phyloP scores from a whole-genome alignment of 2,329 filamentous ascomycete species.

The Blastomyces parvus region DNA sequence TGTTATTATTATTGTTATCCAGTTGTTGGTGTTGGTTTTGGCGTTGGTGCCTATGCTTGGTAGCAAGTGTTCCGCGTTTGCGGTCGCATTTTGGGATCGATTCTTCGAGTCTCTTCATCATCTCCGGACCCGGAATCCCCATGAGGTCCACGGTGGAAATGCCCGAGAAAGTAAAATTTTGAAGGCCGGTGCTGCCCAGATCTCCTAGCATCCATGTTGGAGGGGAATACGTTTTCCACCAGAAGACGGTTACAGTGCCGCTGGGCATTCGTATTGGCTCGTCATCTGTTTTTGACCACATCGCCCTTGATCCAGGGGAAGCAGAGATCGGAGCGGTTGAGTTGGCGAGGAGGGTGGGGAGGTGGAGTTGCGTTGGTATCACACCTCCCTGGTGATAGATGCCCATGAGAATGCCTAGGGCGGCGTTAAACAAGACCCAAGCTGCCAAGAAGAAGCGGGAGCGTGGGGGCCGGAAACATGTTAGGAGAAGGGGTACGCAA shows the following conservation, averaged over 20 bases:
- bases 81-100: conserved; percentile 25
- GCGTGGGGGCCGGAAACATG: conserved; percentile 37
- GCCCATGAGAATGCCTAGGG: conserved; percentile 43
- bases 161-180: conserved; percentile 16
- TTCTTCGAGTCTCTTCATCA: conserved; percentile 32
- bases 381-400: conserved; percentile 47
- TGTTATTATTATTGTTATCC: conserved; percentile 3
- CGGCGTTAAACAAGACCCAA: conserved; percentile 43
- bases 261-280: not conserved
- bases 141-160: conserved; percentile 41
- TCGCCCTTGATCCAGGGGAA: conserved; percentile 9
- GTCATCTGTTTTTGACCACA: not conserved
- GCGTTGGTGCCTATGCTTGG: no score
- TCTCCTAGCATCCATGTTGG: conserved; percentile 43
- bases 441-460: conserved; percentile 33
- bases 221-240: conserved; percentile 49
- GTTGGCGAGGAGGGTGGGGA: conserved; percentile 31
- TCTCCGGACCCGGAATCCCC: conserved; percentile 36
- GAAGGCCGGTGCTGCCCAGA: conserved; percentile 5
- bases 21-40: no score
- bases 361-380: conserved; percentile 40
- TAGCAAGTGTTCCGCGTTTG: not conserved
- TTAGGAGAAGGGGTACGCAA: conserved; percentile 42
- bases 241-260: conserved; percentile 35
- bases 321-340: conserved; percentile 19